Evolutionary conservation across 768 basidiomycete genomes (phyloP).

Genomic region (Stropharia rugosoannulata): DNA sequence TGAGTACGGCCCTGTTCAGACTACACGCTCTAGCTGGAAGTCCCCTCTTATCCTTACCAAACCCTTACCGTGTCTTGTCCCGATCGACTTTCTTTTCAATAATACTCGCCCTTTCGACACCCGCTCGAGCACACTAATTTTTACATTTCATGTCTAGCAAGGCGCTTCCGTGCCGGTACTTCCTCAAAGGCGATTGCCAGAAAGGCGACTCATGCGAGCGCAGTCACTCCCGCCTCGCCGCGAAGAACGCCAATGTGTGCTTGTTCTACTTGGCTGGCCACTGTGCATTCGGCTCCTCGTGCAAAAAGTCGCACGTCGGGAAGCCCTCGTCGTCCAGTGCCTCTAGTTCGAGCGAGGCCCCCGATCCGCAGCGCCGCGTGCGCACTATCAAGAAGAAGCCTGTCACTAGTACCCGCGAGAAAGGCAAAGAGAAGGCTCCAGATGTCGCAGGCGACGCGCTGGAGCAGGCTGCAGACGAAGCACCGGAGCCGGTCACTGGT

Average conservation of each 20-base stretch:
- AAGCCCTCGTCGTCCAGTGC: not conserved
- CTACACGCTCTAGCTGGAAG: slow-evolving; percentile 21
- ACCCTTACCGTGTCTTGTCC: not conserved
- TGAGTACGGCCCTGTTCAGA: slow-evolving; percentile 17
- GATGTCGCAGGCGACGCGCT: not conserved
- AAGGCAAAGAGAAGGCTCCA: not conserved
- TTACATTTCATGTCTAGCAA: slow-evolving; percentile 1
- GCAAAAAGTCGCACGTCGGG: slow-evolving; percentile 11
- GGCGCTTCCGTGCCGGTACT: slow-evolving; percentile 9
- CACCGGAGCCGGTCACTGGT: not conserved
- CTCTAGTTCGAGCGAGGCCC: not conserved
- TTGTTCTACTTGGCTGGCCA: slow-evolving; percentile 21
- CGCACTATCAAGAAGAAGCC: not conserved
- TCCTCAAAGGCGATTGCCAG: slow-evolving; percentile 13
- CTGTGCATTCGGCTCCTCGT: slow-evolving; percentile 24
- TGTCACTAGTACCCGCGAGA: not conserved
- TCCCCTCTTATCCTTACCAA: slow-evolving; percentile 6
- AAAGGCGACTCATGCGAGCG: slow-evolving; percentile 13
- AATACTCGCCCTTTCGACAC: not conserved
- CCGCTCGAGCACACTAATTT: not conserved
- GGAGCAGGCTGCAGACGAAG: not conserved
- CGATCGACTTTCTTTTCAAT: not conserved
- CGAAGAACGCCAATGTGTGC: slow-evolving; percentile 8
- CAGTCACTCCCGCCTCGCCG: slow-evolving; percentile 5
- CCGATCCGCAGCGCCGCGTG: too few relatives aligned